Percentiles rank a stretch among this genome's conserved stretches.
phyloP scores from a whole-genome alignment of 495 filamentous ascomycete genomes.

The Aspergillus leporis region DNA sequence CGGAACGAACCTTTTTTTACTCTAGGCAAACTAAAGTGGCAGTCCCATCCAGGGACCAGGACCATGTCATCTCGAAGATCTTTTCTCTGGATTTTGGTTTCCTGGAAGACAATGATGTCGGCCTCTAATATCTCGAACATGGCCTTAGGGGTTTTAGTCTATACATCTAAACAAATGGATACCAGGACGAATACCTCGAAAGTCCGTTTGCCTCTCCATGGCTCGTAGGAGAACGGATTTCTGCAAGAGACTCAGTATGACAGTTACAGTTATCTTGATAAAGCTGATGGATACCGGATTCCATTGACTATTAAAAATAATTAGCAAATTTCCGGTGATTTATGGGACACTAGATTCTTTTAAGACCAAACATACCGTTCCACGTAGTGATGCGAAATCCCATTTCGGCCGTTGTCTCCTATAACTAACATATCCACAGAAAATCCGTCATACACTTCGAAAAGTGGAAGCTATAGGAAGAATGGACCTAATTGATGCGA shows the following conservation, averaged over 20 bases:
- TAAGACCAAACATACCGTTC: constrained; percentile 64
- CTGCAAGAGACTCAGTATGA: constrained; percentile 37
- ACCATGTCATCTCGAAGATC: constrained; percentile 97
- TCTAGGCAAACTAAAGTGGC: constrained; percentile 88
- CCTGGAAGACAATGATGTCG: constrained; percentile 93
- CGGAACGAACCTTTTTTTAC: constrained; percentile 77
- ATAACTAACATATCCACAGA: constrained; percentile 20
- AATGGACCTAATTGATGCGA: neutral
- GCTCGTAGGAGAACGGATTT: constrained; percentile 93
- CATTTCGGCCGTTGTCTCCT: constrained; percentile 46
- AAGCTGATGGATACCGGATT: constrained; percentile 63
- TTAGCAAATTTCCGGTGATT: neutral
- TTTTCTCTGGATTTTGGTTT: constrained; percentile 94
- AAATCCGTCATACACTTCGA: neutral
- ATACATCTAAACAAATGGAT: neutral
- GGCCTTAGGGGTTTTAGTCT: constrained; percentile 42
- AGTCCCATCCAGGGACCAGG: constrained; percentile 92
- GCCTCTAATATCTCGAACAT: constrained; percentile 96
- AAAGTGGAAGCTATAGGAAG: neutral
- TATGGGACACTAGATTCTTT: neutral
- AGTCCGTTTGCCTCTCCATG: constrained; percentile 87
- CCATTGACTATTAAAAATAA: constrained; percentile 71
- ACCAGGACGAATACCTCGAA: constrained; percentile 59
- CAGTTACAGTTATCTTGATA: neutral
- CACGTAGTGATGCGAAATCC: constrained; percentile 83